These are phyloP conservation scores for Arthroderma sp. DNA, from an alignment of 2,329 filamentous ascomycete genomes.

Conservation along the genomic window DNA sequence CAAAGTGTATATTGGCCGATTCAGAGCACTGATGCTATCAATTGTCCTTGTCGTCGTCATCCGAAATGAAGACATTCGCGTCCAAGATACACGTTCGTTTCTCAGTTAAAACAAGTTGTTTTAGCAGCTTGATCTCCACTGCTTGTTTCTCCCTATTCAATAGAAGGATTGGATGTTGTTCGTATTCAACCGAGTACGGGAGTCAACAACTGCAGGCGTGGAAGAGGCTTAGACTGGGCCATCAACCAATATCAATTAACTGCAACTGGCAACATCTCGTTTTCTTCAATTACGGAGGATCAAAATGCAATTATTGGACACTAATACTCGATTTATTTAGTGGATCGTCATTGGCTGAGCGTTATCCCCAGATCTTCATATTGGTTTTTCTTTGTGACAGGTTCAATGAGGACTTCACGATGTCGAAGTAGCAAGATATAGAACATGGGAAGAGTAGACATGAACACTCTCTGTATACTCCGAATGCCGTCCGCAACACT, in stretches of 20 bases:
- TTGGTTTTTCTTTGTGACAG: neutral
- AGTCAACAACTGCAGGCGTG: neutral
- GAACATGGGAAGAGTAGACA: too few species aligned
- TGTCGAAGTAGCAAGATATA: too few species aligned
- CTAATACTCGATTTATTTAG: neutral
- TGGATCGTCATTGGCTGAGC: neutral
- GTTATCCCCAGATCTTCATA: neutral
- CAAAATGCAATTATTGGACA: too few species aligned
- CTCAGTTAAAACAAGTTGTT: too few species aligned
- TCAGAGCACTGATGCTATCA: neutral
- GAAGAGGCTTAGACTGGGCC: too few species aligned
- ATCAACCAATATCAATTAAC: neutral
- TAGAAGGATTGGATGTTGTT: neutral
- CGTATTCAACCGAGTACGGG: neutral
- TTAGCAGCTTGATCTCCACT: too few species aligned
- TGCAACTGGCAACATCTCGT: neutral
- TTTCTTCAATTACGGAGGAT: neutral
- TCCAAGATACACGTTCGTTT: too few species aligned
- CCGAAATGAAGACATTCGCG: neutral
- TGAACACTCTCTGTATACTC: too few species aligned
- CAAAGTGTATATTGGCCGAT: constrained; percentile 17
- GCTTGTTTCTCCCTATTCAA: too few species aligned
- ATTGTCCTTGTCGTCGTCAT: neutral
- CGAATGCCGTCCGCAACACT: too few species aligned
- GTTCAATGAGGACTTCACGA: too few species aligned